Evolutionary conservation across 768 basidiomycete species (phyloP), one percentile per base, ranked within the genome.

Genomic region (Galerina sulciceps): DNA sequence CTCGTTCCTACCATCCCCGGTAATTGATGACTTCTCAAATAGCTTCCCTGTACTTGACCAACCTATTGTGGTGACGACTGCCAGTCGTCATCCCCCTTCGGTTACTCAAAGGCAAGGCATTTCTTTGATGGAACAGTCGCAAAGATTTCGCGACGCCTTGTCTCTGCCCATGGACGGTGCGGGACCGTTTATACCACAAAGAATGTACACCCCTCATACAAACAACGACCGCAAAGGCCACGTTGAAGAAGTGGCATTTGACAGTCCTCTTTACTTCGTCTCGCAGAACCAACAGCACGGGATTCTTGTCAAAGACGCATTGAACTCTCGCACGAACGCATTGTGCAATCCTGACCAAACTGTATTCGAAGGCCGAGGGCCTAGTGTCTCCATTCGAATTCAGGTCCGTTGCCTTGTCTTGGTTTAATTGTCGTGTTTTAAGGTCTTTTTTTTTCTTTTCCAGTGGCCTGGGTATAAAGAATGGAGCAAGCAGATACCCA

Each of bases 401-500:
- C 88, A 90, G 79, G 90, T 87, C 63, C 64, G 82, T 55, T 55
- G 17, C 50, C 35, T 35, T 41, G 34, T 38, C 47, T 26, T 46
- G 10, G 10, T 37, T 53, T 34, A 26, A 47, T 22, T 53, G 44
- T 43, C 15, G 57, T 50, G 48, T 31, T 38, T 20, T 57, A 57
- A 62, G 22, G 53, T 49, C 20, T 51, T 14, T 53, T 51, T 34
- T 20, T 1, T 42, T 56, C 8, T 8, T 57, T 18, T 59, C 14
- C 59, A 92, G 90, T 93, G 91, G 91, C 90, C 89, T 4, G 89
- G 91, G 1, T 92, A 92, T 63, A 76, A 84, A 31, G 80, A 84
- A 46, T 93, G 89, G 89, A 89, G 86, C 55, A 81, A 88, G 55
- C 91, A 93, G 68, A 92, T 93, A 59, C 91, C 91, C 6, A 92